Evolutionary conservation across 2,329 filamentous ascomycete species (phyloP), one percentile per base, ranked within the genome.

Genomic region (Teratosphaeria epicoccoides): DNA sequence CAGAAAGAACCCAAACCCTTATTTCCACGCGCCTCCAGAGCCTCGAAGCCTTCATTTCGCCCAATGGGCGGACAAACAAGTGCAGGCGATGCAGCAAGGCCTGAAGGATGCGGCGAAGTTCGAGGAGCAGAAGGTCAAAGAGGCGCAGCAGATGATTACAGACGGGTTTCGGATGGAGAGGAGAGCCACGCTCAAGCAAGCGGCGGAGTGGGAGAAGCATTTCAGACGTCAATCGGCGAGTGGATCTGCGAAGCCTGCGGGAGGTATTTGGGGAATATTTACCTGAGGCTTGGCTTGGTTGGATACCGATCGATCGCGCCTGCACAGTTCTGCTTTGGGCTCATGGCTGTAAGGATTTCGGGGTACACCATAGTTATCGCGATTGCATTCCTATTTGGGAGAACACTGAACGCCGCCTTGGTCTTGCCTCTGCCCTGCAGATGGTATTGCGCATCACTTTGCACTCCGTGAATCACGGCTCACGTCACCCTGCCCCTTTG

Each of bases 31-130:
- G 14, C 46, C 47, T 6, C 29, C 20, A 6, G 37, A 25, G 26
- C 50, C 50, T 12, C 24, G 24, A 14, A 29, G 43, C 17, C 46
- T 45, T 17, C 11, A 28, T 33, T 33, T 49, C 12, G 50, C 33
- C 9, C 6, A 48, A 17, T 52, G 50, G 50, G 51, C 37, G 2
- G 51, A 52, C n/a, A 49, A 45, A 24, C 24, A 29, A 7, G 29
- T 43, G 37, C 47, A 49, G 25, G 47, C 49, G 43, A 29, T 28
- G 22, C 37, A 45, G 47, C 46, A 52, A 24, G 10, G n/a, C 7
- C 14, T 40, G n/a, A 40, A 17, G n/a, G 33, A 40, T 4, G 33
- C 33, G 6, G 33, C 33, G n/a, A 9, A 40, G 33, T 7, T 40
- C n/a, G 33, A 40, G n/a, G 33, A 40, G n/a, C 33, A 40, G 14